Base-by-base conservation (phyloP, 352 stramenopile genomes). In the Albugo laibachii region DNA sequence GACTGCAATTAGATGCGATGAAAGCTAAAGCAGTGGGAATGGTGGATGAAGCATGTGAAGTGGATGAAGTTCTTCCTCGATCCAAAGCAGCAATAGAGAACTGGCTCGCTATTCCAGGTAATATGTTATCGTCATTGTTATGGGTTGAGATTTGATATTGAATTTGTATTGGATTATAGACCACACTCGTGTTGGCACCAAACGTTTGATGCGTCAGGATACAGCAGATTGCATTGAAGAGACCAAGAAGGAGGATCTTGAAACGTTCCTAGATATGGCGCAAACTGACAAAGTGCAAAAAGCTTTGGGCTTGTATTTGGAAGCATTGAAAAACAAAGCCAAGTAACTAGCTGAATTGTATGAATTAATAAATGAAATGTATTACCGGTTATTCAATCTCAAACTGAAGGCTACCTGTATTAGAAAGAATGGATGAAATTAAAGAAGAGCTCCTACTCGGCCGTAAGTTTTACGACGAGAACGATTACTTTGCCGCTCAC, bases 201-300 rank as follows among this genome's bases (percentile, higher is more conserved):
- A 89, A 55, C 45, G 62, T 48, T 50, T 80, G 19, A 84, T 89
- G 73, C 77, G 77, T 16, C 58, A 83, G 47, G 71, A 78, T 47
- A 85, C 69, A 0, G 71, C 74, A 8, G 55, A 86, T 40, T 63
- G 69, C 36, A 52, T 89, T 49, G 21, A 63, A 27, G 60, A 56
- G 15, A 60, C 39, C 24, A 72, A 69, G 16, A 49, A 80, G 24
- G 53, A 76, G 41, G 77, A 91, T 43, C 57, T 79, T 19, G 69
- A 85, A 49, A 54, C 61, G 15, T 91, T 86, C 49, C 56, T 57
- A 31, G 69, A 83, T 54, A 80, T 91, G 56, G 67, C 58, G 18
- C 68, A 81, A 56, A 83, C 71, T 12, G 75, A 87, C 60, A 81
- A 82, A 59, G 68, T 81, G 45, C 78, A 91, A 47, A 87, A 85